A percentile compares a stretch with the other conserved stretches of the same genome.
Evolutionary conservation across 768 basidiomycete species (phyloP).

Genomic region (Leucocoprinus leucothites): DNA sequence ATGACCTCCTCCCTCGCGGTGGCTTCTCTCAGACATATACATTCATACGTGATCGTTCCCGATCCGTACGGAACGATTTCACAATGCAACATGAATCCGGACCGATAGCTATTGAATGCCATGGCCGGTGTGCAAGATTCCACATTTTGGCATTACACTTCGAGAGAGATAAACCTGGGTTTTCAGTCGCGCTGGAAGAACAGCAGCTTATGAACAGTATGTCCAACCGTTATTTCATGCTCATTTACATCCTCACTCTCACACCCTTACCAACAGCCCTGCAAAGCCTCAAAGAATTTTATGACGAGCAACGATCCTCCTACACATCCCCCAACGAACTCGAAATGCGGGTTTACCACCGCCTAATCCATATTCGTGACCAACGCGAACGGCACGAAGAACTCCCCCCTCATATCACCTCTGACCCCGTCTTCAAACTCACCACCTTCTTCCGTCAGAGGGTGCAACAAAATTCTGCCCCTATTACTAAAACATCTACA

Average conservation of each 20-base stretch:
- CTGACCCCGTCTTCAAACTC: conserved; percentile 75
- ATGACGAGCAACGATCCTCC: conserved; percentile 71
- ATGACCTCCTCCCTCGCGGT: conserved; percentile 65
- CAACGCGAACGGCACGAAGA: conserved; percentile 73
- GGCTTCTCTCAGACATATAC: conserved; percentile 70
- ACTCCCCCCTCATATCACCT: conserved; percentile 63
- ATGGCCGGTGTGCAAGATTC: conserved; percentile 91
- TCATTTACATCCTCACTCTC: not conserved
- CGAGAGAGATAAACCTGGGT: conserved; percentile 51
- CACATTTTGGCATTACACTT: conserved; percentile 83
- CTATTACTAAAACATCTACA: conserved; percentile 65
- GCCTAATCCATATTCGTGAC: conserved; percentile 88
- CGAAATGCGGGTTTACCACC: conserved; percentile 95
- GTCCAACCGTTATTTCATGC: conserved; percentile 24
- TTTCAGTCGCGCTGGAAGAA: conserved; percentile 72
- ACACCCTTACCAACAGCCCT: conserved; percentile 51
- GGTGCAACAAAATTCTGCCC: conserved; percentile 77
- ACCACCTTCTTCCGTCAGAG: conserved; percentile 78
- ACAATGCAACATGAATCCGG: conserved; percentile 88
- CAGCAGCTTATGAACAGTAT: conserved; percentile 90
- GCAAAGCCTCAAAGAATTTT: conserved; percentile 90
- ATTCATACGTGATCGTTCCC: conserved; percentile 91
- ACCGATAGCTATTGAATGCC: conserved; percentile 77
- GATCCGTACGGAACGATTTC: conserved; percentile 90
- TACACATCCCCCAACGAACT: conserved; percentile 82